Conservation (phyloP, 331 rosid genomes). For the Saraca asoca region DNA sequence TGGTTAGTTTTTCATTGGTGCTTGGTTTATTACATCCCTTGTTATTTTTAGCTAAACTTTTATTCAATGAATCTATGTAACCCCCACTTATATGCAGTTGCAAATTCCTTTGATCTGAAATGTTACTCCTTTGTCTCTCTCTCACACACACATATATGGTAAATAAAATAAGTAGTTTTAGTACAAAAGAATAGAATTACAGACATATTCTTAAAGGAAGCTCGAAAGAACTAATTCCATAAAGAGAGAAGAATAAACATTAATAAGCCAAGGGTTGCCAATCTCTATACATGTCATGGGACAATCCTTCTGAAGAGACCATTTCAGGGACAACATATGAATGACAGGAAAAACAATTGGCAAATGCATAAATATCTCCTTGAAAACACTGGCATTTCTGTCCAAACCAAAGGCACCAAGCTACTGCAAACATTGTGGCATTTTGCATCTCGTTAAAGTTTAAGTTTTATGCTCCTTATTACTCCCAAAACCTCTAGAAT, state of each 20-base stretch:
- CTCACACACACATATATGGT: no score
- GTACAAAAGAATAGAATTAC: not conserved
- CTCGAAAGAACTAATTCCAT: not conserved
- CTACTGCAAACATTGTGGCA: not conserved
- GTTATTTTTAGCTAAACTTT: constrained; percentile 8
- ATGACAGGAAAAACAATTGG: no score
- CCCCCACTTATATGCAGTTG: not conserved
- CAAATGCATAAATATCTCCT: no score
- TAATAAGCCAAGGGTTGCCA: not conserved
- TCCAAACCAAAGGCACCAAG: not conserved
- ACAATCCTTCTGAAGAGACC: not conserved
- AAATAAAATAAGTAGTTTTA: not conserved
- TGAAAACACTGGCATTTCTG: not conserved
- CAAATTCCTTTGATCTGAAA: constrained; percentile 17
- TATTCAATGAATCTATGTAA: not conserved
- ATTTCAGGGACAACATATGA: not conserved
- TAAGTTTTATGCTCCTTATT: not conserved
- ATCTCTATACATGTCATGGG: not conserved
- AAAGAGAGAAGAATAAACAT: not conserved
- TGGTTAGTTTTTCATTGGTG: not conserved
- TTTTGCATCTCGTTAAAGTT: not conserved
- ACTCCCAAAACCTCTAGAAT: constrained; percentile 11
- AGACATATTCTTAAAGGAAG: not conserved
- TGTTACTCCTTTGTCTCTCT: not conserved
- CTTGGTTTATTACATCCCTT: constrained; percentile 20